These are phyloP conservation scores for Glonium stellatum DNA, from an alignment of 495 filamentous ascomycete species.

Conservation along the genomic window DNA sequence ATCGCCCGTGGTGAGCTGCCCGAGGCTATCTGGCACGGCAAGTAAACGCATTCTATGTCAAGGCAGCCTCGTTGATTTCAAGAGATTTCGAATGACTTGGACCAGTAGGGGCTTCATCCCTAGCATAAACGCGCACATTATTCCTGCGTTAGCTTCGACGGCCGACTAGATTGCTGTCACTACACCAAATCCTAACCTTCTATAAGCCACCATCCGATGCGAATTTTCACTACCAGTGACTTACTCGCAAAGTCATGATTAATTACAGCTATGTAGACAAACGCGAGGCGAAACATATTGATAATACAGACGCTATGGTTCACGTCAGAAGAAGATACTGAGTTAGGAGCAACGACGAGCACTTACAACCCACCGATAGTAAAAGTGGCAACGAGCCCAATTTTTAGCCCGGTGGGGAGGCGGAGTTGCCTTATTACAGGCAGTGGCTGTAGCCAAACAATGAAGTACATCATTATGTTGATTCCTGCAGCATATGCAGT, in stretches of 20 bases:
- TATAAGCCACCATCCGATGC: not conserved
- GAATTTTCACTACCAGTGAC: constrained; percentile 4
- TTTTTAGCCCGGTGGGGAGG: constrained; percentile 39
- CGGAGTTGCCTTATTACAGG: constrained; percentile 26
- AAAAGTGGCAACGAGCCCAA: constrained; percentile 48
- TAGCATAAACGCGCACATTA: constrained; percentile 37
- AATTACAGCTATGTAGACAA: constrained; percentile 7
- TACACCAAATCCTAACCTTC: constrained; percentile 19
- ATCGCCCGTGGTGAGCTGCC: not conserved
- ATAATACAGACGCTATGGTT: constrained; percentile 27
- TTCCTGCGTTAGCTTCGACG: constrained; percentile 36
- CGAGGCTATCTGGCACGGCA: not conserved
- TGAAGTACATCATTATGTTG: constrained; percentile 30
- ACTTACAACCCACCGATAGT: constrained; percentile 46
- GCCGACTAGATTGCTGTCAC: constrained; percentile 33
- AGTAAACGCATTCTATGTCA: not conserved
- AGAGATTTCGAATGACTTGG: constrained; percentile 27
- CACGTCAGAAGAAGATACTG: constrained; percentile 3
- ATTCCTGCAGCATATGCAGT: constrained; percentile 26
- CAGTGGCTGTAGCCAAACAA: constrained; percentile 31
- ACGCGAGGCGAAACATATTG: constrained; percentile 22
- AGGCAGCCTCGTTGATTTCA: not conserved
- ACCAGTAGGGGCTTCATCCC: constrained; percentile 33
- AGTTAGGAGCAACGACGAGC: not conserved
- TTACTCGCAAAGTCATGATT: constrained; percentile 9